phyloP scores from a whole-genome alignment of 2,329 filamentous ascomycete genomes.

The Apiospora malaysiana region DNA sequence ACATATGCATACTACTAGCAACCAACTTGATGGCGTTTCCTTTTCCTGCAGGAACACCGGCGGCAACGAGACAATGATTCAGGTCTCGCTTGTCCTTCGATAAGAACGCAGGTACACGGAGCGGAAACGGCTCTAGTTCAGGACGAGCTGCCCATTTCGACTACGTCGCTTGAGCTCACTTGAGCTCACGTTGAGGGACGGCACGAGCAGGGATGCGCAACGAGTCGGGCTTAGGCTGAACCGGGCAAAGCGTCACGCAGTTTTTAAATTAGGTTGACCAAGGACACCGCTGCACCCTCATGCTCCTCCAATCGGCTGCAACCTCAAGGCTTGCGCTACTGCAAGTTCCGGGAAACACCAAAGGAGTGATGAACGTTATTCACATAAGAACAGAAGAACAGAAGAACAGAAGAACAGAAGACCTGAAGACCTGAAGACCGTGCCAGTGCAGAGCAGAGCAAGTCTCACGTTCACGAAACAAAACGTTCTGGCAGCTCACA shows the following conservation, averaged over 20 bases:
- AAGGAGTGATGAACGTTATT: not conserved
- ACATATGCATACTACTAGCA: not conserved
- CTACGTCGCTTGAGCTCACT: too few species aligned
- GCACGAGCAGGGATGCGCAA: not conserved
- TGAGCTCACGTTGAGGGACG: too few species aligned
- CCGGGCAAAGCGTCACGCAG: conserved; percentile 9
- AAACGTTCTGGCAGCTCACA: not conserved
- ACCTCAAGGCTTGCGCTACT: conserved; percentile 1
- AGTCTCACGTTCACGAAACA: too few species aligned
- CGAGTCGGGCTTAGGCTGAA: conserved; percentile 2
- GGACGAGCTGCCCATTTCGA: conserved; percentile 7
- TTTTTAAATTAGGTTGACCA: conserved; percentile 16
- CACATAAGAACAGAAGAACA: not conserved
- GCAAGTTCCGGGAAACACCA: conserved; percentile 5
- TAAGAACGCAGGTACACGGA: not conserved
- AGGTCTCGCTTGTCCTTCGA: not conserved
- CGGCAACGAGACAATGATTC: conserved; percentile 14
- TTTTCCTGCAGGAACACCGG: conserved; percentile 10
- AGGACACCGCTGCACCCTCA: not conserved
- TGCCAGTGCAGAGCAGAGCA: too few species aligned
- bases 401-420: too few species aligned
- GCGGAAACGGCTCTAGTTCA: conserved; percentile 2
- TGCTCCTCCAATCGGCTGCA: not conserved
- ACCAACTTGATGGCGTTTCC: not conserved
- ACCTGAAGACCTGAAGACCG: too few species aligned